Percentiles rank a stretch among this genome's conserved stretches.
phyloP scores from a whole-genome alignment of 345 rosid genomes.

The Dimocarpus longan region DNA sequence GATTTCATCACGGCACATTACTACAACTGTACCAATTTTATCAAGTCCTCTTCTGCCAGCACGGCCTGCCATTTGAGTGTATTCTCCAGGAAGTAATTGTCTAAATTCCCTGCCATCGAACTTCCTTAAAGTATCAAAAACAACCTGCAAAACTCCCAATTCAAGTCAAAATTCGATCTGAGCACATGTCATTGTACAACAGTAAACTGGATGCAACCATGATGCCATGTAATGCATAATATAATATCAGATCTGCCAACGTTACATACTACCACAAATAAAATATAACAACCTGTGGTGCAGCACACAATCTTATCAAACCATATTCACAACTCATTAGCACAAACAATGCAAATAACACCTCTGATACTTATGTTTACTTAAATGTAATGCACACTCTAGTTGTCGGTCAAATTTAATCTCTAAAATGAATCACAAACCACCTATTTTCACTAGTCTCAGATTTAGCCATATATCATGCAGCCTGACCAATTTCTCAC shows the following conservation, averaged over 20 bases:
- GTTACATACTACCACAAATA: neutral
- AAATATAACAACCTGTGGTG: neutral
- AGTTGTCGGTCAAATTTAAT: neutral
- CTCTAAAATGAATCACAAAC: neutral
- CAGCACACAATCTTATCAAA: neutral
- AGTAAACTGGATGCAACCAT: neutral
- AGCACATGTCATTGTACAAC: conserved; percentile 4
- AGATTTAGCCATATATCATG: neutral
- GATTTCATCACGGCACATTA: conserved; percentile 96
- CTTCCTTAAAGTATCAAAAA: conserved; percentile 89
- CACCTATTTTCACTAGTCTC: neutral
- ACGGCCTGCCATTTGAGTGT: conserved; percentile 99
- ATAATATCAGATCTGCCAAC: no score
- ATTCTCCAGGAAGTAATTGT: conserved; percentile 89
- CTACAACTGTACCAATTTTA: conserved; percentile 87
- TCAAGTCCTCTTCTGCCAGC: conserved; percentile 99
- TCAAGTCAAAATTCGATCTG: conserved; percentile 25
- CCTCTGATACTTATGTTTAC: neutral
- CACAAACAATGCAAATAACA: conserved; percentile 5
- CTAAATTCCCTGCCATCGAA: conserved; percentile 95
- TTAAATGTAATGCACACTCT: neutral
- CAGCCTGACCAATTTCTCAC: neutral
- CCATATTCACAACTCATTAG: neutral
- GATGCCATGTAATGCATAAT: neutral
- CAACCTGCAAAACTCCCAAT: conserved; percentile 57